phyloP scores from a whole-genome alignment of 2,329 filamentous ascomycete genomes.

The Trichoderma sp. region DNA sequence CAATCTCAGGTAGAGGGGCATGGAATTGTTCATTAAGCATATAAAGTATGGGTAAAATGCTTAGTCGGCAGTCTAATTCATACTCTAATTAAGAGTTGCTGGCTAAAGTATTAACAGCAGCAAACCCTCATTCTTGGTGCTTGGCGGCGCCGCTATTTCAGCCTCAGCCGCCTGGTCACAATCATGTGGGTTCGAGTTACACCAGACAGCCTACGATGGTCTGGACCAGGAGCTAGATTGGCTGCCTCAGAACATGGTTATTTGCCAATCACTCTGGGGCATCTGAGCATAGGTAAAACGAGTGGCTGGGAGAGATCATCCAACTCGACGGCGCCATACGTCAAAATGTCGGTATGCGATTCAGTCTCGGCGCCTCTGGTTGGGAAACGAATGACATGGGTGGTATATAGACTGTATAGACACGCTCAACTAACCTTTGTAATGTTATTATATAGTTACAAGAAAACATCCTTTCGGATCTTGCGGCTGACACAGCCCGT shows the following conservation, averaged over 20 bases:
- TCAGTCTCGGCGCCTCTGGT: not conserved
- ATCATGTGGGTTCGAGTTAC: not conserved
- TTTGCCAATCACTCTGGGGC: not conserved
- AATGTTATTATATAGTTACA: not conserved
- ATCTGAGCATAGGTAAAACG: not conserved
- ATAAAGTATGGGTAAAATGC: not conserved
- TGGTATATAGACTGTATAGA: not conserved
- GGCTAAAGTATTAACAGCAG: not conserved
- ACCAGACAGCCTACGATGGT: not conserved
- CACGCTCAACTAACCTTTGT: not conserved
- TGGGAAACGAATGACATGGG: not conserved
- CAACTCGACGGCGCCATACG: not conserved
- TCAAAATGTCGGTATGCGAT: not conserved
- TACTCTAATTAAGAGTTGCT: not conserved
- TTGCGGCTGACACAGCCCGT: no score
- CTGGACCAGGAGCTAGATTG: not conserved
- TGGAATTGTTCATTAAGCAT: not conserved
- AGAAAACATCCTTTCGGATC: not conserved
- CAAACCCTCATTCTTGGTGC: not conserved
- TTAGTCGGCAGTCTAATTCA: not conserved
- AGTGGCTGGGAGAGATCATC: slow-evolving; percentile 6
- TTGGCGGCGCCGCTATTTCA: not conserved
- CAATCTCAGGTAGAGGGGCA: not conserved
- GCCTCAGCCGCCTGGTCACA: not conserved
- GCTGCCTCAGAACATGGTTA: not conserved